Base-by-base conservation (phyloP, 2,329 filamentous ascomycete genomes). In the Zasmidium angulare region DNA sequence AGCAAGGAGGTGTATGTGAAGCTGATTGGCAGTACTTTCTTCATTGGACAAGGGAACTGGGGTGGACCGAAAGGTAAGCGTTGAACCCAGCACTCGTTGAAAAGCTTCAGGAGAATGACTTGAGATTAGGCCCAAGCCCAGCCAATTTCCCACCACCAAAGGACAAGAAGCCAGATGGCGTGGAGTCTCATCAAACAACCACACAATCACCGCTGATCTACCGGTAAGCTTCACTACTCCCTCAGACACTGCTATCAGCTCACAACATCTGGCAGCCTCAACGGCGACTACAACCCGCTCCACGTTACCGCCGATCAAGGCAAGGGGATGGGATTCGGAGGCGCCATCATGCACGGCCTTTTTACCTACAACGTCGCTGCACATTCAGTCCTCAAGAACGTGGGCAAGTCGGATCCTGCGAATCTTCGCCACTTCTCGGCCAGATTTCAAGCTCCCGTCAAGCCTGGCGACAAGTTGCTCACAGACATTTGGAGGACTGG, bases 211-310 rank as follows among this genome's bases (percentile, higher is more conserved):
- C 36, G 9, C 14, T 43, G 12, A 14, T 43, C 36, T 43, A 43
- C 14, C 36, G 36, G 36, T 43, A 17, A 43, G 36, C 14, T 9
- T 10, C 3, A 7, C 14, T 17, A 17, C n/a, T 11, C 47, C 31
- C 59, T 78, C 75, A 11, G n/a, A 10, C 3, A 19, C 20, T 19
- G 3, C 1, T 31, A 26, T 10, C 29, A n/a, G 47, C 21, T 36
- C n/a, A 17, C 48, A 19, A 11, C 26, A 46, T 22, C 36, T 4
- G 26, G 14, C 6, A 55, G 83, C 77, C 83, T 96, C 54, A 96
- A 96, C 69, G 92, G 92, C 66, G 92, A 96, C 79, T 96, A 96
- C 78, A 96, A 96, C 79, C 92, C 92, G 36, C 86, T 96, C 36
- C 92, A 96, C 73, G 91, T 91, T 2, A 90, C 89, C 19, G 91